Evolutionary conservation across 2,329 filamentous ascomycete genomes (phyloP), one percentile per base, ranked within the genome.

Genomic region (Pseudohalonectria lignicola): DNA sequence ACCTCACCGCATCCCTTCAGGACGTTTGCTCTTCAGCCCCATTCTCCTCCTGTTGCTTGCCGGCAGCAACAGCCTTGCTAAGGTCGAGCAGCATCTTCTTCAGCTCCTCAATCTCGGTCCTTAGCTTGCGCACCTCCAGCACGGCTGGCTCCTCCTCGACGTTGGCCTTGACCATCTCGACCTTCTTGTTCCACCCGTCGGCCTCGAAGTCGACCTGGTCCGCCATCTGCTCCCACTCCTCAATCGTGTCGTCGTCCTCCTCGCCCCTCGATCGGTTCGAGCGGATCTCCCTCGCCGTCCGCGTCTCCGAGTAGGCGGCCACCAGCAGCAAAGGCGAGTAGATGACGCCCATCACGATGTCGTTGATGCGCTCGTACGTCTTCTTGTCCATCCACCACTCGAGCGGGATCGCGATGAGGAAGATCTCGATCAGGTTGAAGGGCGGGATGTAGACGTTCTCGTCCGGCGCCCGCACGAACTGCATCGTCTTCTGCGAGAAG

Each of bases 381-480:
- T 66, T 51, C 44, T 76, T 74, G n/a, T 75, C 64, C 67, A 98
- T 71, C 92, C 90, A 98, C 92, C 92, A 98, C 64, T 96, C 92
- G 38, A 94, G 80, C 1, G 85, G 85, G 0, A 93, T 53, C 29
- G 83, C 74, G 3, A 95, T 72, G 43, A 75, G 66, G 43, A 94
- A 68, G 15, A 96, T 79, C 57, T 98, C 92, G 43, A 98, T 74
- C 2, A 98, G 70, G 56, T 98, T 98, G 61, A 98, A 84, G 0
- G 92, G 92, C 1, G 92, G 80, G 51, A 98, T 94, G 61, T 92
- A 98, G 39, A 98, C 92, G 49, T 98, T 98, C 59, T 98, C 92
- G 50, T 98, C 92, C 0, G 92, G 92, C 0, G 92, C 92, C 35
- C 92, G 85, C 15, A 96, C 86, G 52, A 95, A 98, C 52, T 94